Evolutionary conservation across 2,329 filamentous ascomycete genomes (phyloP).

Genomic region (Exophiala xenobiotica): DNA sequence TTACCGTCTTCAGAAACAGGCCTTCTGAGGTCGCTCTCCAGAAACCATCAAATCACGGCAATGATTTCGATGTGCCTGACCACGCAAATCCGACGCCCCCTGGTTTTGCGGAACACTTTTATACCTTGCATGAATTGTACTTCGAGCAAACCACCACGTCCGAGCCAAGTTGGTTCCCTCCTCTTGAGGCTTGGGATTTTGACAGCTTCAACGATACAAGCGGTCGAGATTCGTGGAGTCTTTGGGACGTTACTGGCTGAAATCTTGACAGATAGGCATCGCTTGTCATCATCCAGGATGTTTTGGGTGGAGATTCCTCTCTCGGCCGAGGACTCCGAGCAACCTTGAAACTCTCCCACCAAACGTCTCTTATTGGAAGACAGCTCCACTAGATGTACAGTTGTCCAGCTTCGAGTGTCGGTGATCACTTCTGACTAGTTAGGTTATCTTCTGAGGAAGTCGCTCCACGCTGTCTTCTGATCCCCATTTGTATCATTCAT

Average conservation of each 20-base stretch:
- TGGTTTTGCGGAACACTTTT: not conserved
- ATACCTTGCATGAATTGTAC: not conserved
- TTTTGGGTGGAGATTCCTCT: not conserved
- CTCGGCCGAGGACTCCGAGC: too few relatives aligned
- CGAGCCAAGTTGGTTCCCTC: conserved; percentile 7
- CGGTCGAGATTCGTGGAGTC: not conserved
- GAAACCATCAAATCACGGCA: not conserved
- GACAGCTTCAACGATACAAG: conserved; percentile 1
- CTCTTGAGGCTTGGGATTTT: conserved; percentile 10
- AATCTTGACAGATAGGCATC: not conserved
- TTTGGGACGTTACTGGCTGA: conserved; percentile 3
- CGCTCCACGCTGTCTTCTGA: not conserved
- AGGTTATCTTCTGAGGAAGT: not conserved
- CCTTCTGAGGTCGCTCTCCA: not conserved
- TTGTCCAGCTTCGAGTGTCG: too few relatives aligned
- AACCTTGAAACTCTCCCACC: too few relatives aligned
- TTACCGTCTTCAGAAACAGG: not conserved
- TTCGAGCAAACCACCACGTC: conserved; percentile 3
- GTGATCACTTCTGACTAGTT: not conserved
- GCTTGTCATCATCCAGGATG: not conserved
- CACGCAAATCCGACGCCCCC: not conserved
- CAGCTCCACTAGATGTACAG: too few relatives aligned
- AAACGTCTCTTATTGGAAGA: too few relatives aligned
- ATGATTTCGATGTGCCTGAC: not conserved
- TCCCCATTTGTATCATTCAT: not conserved